Percentiles rank a stretch among this genome's conserved stretches.
These are phyloP conservation scores for Tulasnella calospora DNA, from an alignment of 768 basidiomycete species.

Conservation along the genomic window DNA sequence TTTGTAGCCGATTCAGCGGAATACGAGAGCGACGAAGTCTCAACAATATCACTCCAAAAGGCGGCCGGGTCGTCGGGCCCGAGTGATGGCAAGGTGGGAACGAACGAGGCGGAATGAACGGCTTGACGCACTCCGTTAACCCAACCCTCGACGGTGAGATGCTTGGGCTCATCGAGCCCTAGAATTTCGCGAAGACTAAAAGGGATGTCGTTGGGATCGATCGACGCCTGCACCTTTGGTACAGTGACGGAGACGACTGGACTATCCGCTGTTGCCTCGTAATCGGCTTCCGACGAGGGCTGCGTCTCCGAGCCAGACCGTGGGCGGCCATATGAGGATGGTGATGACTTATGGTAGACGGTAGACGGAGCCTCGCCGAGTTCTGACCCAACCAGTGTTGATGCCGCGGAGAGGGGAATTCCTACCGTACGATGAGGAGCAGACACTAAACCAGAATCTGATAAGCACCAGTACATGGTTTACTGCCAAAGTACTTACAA, in stretches of 20 bases:
- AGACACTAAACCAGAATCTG: not conserved
- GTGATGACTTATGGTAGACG: not conserved
- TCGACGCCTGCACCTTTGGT: not conserved
- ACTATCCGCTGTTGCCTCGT: not conserved
- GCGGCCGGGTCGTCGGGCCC: not conserved
- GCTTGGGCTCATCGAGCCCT: not conserved
- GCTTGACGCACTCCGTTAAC: not conserved
- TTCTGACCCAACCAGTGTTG: constrained; percentile 16
- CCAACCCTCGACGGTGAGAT: not conserved
- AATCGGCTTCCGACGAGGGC: constrained; percentile 3
- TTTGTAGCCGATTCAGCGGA: not conserved
- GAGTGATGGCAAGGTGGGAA: not conserved
- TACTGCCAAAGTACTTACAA: not conserved
- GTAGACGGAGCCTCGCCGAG: not conserved
- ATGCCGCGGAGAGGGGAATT: constrained; percentile 4
- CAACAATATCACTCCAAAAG: not conserved
- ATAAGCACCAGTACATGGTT: not conserved
- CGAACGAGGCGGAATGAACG: not conserved
- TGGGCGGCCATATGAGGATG: not conserved
- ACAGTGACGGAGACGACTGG: not conserved
- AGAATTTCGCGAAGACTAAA: not conserved
- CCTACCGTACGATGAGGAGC: not conserved
- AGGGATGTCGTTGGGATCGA: not conserved
- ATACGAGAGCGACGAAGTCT: not conserved
- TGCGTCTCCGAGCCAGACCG: not conserved